Evolutionary conservation across 129 eudicot species (phyloP).

Genomic region (Escallonia herrerae): DNA sequence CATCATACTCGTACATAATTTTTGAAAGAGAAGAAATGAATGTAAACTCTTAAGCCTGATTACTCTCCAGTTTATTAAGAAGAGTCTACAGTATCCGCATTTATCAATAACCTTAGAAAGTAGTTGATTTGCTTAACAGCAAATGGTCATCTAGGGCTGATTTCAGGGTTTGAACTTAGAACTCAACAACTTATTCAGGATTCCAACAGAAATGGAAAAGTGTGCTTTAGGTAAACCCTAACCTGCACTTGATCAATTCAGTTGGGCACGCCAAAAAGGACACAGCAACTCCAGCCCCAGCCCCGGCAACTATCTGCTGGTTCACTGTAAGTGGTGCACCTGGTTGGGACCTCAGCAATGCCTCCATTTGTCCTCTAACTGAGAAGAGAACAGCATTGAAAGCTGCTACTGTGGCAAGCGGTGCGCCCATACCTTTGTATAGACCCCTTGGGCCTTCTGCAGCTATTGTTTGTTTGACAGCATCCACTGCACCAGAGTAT

Average conservation of each 20-base stretch:
- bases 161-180: no score
- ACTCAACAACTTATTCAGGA: not conserved
- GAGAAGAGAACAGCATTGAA: slow-evolving; percentile 87
- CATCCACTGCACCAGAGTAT: slow-evolving; percentile 84
- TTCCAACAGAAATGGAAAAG: not conserved
- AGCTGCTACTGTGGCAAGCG: slow-evolving; percentile 96
- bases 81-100: no score
- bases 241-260: slow-evolving; percentile 96
- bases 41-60: no score
- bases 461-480: slow-evolving; percentile 75
- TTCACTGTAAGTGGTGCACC: slow-evolving; percentile 64
- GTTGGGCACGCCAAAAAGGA: slow-evolving; percentile 83
- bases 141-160: no score
- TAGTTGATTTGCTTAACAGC: no score
- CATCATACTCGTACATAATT: not conserved
- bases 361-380: slow-evolving; percentile 86
- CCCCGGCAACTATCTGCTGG: slow-evolving; percentile 84
- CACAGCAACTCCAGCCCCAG: slow-evolving; percentile 89
- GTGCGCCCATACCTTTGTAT: slow-evolving; percentile 97
- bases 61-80: no score
- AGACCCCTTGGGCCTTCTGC: slow-evolving; percentile 85
- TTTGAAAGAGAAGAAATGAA: not conserved
- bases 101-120: no score
- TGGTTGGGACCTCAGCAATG: slow-evolving; percentile 62
- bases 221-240: slow-evolving; percentile 1